Evolutionary conservation across 73 alveolate species (phyloP).

Genomic region (Tetrahymena elliotti): DNA sequence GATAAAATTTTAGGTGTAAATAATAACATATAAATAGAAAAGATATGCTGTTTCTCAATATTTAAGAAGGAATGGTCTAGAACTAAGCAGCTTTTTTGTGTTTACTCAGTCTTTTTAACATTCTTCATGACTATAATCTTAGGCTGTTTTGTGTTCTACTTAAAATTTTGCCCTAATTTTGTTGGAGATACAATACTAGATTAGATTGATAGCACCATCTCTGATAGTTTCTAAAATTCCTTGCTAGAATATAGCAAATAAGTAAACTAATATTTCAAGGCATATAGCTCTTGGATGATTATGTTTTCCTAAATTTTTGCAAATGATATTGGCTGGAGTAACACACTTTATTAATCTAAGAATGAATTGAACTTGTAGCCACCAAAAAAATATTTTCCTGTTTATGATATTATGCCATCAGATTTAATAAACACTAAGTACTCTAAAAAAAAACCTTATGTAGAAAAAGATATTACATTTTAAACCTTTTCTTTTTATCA

Average conservation of each 20-base stretch:
- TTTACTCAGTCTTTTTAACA: not conserved
- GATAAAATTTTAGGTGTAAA: not conserved
- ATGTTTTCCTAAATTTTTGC: not conserved
- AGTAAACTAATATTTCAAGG: not conserved
- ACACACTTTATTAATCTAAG: not conserved
- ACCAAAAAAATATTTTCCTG: not conserved
- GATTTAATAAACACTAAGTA: not conserved
- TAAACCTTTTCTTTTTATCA: not conserved
- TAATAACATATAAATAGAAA: not conserved
- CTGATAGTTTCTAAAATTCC: not conserved
- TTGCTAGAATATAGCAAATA: not conserved
- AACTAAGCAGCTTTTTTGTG: not conserved
- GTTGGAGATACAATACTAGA: not conserved
- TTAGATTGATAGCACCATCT: not conserved
- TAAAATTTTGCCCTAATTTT: not conserved
- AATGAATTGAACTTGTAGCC: not conserved
- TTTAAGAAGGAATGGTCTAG: not conserved
- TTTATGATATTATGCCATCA: not conserved
- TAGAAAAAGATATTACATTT: not conserved
- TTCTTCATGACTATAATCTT: not conserved
- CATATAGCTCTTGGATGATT: not conserved
- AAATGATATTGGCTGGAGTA: not conserved
- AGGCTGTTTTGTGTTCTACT: not conserved
- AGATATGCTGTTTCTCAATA: not conserved
- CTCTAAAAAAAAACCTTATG: not conserved